Evolutionary conservation across 2,329 filamentous ascomycete genomes (phyloP), one percentile per base, ranked within the genome.

Genomic region (Sclerotinia subarctica): DNA sequence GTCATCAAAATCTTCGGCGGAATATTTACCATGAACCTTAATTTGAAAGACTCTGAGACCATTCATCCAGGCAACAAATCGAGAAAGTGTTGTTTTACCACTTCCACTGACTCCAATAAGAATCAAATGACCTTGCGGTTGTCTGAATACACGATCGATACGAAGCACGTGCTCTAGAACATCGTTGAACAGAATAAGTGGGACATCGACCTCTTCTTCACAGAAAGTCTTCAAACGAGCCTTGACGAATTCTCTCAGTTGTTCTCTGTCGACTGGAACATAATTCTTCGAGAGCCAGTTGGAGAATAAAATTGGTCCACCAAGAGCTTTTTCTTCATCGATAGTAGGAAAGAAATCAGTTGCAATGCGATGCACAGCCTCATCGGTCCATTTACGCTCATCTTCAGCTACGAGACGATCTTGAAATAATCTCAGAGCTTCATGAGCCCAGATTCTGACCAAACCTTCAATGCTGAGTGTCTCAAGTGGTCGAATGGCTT

Each of bases 221-320:
- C 95, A 99, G 85, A 99, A 99, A 0, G 95, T 99, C 83, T 91
- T 94, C 69, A 99, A 86, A 77, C 95, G 90, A 64, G 95, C 95
- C 81, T 97, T 98, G 78, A 99, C 95, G 74, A 98, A 99, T 73
- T 98, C 95, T 74, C 96, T 90, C 49, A 99, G 84, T 76, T 96
- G 91, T 77, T 99, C 95, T 73, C 95, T 91, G 76, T 97, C 93
- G 51, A 99, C 95, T 8, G 95, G 95, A 15, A 98, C 88, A 76
- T 99, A 99, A 78, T 99, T 92, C 87, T 97, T 98, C 17, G 94
- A 98, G 7, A 99, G 85, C 95, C 95, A 99, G 81, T 99, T 99
- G 8, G 96, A 99, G 84, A 96, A 99, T 67, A 99, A 82, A 66
- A 99, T 98, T 0, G 95, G 96, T 0, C 93, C 93, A 72, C 92